phyloP scores from a whole-genome alignment of 164 flowering plant species.

The Aristolochia fimbriata region DNA sequence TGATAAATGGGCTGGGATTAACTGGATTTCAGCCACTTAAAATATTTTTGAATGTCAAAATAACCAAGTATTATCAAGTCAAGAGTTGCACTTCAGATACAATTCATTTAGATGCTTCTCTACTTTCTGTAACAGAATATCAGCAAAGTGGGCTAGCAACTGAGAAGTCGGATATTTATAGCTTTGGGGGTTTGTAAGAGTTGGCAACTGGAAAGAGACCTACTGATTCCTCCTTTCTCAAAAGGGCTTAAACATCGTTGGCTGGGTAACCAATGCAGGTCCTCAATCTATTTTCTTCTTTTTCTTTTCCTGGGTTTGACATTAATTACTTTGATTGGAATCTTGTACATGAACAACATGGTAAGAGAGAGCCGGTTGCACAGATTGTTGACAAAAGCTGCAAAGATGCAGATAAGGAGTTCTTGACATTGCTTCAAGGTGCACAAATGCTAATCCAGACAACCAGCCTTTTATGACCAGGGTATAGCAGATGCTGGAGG shows the following conservation, averaged over 20 bases:
- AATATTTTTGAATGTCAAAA: too few relatives aligned
- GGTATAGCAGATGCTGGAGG: conserved; percentile 75
- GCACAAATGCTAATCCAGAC: conserved; percentile 76
- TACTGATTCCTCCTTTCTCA: conserved; percentile 76
- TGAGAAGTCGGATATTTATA: conserved; percentile 86
- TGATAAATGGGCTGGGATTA: too few relatives aligned
- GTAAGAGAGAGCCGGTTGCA: conserved; percentile 55
- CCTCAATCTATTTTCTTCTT: background rate
- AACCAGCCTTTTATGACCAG: conserved; percentile 76
- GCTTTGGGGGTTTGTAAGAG: conserved; percentile 92
- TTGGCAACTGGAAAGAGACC: conserved; percentile 97
- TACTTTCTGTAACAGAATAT: conserved; percentile 40
- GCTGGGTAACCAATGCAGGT: conserved; percentile 57
- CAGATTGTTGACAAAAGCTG: conserved; percentile 65
- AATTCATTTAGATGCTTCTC: background rate
- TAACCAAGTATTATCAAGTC: too few relatives aligned
- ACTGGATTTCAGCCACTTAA: too few relatives aligned
- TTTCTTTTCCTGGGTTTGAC: background rate
- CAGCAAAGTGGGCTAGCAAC: conserved; percentile 90
- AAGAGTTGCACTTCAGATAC: background rate
- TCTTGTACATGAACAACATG: conserved; percentile 68
- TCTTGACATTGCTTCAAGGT: conserved; percentile 64
- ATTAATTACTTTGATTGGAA: background rate
- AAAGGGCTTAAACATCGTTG: conserved; percentile 80
- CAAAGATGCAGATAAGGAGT: conserved; percentile 54